Evolutionary conservation across 805 yeast genomes (phyloP), one percentile per base, ranked within the genome.

Genomic region (Brettanomyces anomalus): DNA sequence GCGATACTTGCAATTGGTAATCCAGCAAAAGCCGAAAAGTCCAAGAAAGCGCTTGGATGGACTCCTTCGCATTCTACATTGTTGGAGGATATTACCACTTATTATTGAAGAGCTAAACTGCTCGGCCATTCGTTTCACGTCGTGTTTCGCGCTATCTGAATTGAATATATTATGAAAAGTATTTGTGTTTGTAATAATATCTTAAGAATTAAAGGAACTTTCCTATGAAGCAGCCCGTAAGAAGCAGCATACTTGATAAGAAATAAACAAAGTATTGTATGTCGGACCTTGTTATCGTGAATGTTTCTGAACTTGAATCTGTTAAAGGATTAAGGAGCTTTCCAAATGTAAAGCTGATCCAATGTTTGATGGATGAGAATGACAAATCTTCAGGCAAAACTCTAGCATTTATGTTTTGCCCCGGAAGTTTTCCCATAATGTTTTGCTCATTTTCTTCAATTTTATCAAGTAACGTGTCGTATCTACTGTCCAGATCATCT

Each of bases 401-500:
- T 8, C 41, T 28, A 11, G 28, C 24, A 26, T 5, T 17, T 11
- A 26, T n/a, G 30, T 16, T 26, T 7, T 21, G 26, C 20, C 26
- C 31, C 5, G 39, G 39, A 3, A 36, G 16, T 28, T 28, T 15
- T 10, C n/a, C 31, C 24, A 16, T 28, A 10, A 11, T 31, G 7
- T 18, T 26, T 30, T 20, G 34, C 15, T 26, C 5, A 18, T 20
- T 13, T 35, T 35, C 39, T 14, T 31, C 36, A 3, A 28, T 15
- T 15, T 41, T 35, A 10, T 30, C 36, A 8, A 33, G 36, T 26
- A 33, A 13, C 14, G 33, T 33, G 10, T 31, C 43, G 20, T 51
- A 46, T 4, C 47, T 39, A 16, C 46, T 36, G 8, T 36, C 30
- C 4, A 57, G 16, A 13, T 52, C 50, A 8, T 51, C 44, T 19